Conservation (phyloP, 73 alveolate genomes). For the Tetrahymena borealis region DNA sequence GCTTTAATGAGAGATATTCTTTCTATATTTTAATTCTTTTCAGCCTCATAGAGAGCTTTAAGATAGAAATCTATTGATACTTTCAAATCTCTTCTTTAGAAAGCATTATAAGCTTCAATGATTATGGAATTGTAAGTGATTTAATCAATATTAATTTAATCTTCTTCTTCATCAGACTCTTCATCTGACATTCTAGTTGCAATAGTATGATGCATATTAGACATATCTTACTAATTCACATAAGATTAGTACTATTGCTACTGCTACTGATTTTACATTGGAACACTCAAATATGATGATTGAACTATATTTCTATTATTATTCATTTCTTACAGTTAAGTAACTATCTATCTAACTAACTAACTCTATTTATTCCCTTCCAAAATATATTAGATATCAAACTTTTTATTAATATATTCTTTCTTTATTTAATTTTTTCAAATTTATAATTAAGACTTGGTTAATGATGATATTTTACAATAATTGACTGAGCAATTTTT, state of each 20-base stretch:
- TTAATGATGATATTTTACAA: not conserved
- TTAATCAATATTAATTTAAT: slow-evolving; percentile 1
- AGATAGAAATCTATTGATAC: slow-evolving; percentile 8
- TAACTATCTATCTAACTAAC: not conserved
- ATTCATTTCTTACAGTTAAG: not conserved
- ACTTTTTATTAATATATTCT: not conserved
- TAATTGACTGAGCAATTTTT: not conserved
- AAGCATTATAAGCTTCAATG: slow-evolving; percentile 22
- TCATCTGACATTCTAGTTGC: not conserved
- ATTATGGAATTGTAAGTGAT: slow-evolving; percentile 6
- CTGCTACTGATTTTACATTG: not conserved
- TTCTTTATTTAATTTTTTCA: not conserved
- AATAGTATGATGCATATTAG: not conserved
- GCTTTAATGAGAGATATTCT: slow-evolving; percentile 13
- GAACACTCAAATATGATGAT: not conserved
- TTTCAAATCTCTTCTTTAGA: slow-evolving; percentile 11
- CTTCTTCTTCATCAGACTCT: slow-evolving; percentile 8
- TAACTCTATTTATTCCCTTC: too few relatives aligned
- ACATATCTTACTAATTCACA: not conserved
- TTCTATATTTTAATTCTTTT: slow-evolving; percentile 11
- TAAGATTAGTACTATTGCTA: not conserved
- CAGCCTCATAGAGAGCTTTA: slow-evolving; percentile 8
- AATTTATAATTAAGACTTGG: not conserved
- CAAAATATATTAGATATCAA: too few relatives aligned
- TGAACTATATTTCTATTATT: not conserved